Percentiles rank a stretch among this genome's conserved stretches.
These are phyloP conservation scores for Suillus americanus DNA, from an alignment of 768 basidiomycete species.

Conservation along the genomic window DNA sequence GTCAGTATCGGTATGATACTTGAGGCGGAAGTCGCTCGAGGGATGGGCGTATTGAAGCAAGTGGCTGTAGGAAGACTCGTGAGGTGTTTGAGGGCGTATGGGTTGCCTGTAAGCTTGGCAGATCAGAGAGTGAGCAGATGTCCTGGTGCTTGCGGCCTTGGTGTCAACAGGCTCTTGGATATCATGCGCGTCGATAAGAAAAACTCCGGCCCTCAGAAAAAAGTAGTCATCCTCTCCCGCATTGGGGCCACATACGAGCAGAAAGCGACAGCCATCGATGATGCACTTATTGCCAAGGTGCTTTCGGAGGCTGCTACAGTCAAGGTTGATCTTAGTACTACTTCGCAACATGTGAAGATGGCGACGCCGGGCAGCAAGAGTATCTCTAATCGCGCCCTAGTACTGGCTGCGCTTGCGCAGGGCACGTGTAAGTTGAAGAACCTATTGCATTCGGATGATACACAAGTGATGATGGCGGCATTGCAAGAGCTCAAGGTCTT, in stretches of 20 bases:
- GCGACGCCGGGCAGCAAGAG: slow-evolving; percentile 95
- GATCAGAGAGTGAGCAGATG: slow-evolving; percentile 78
- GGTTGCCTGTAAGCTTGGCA: slow-evolving; percentile 78
- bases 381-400: slow-evolving; percentile 91
- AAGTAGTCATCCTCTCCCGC: slow-evolving; percentile 85
- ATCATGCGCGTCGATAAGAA: slow-evolving; percentile 99
- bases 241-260: slow-evolving; percentile 93
- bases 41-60: slow-evolving; percentile 84
- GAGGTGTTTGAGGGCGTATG: slow-evolving; percentile 86
- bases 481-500: slow-evolving; percentile 80
- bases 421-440: slow-evolving; percentile 90
- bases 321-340: slow-evolving; percentile 31
- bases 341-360: slow-evolving; percentile 51
- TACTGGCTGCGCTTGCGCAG: slow-evolving; percentile 87
- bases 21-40: slow-evolving; percentile 91
- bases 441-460: slow-evolving; percentile 94
- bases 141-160: slow-evolving; percentile 69
- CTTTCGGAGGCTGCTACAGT: slow-evolving; percentile 81
- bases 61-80: slow-evolving; percentile 90
- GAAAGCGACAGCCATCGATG: slow-evolving; percentile 83
- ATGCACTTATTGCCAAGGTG: slow-evolving; percentile 78
- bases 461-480: slow-evolving; percentile 98
- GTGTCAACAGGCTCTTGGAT: slow-evolving; percentile 80
- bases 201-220: slow-evolving; percentile 90
- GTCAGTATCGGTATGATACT: slow-evolving; percentile 95